These are phyloP conservation scores for Penicillium sp. DNA, from an alignment of 2,329 filamentous ascomycete species.

Conservation along the genomic window DNA sequence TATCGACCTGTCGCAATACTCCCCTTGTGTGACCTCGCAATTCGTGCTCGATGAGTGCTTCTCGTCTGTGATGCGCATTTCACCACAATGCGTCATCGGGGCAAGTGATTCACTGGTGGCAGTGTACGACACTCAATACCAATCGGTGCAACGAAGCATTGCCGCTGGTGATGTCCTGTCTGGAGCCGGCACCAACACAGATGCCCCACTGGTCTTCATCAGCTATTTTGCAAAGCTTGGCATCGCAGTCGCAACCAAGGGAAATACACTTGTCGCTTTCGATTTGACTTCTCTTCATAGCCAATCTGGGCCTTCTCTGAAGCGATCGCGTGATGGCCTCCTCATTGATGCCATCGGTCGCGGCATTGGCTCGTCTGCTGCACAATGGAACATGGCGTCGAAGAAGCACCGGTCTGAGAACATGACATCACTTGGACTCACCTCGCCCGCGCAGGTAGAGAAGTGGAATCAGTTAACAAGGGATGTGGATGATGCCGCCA, in stretches of 20 bases:
- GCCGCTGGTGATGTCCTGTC: conserved; percentile 29
- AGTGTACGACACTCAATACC: conserved; percentile 45
- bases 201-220: conserved; percentile 34
- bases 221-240: conserved; percentile 44
- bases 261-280: conserved; percentile 42
- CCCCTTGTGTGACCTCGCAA: conserved; percentile 35
- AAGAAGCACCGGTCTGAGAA: conserved; percentile 30
- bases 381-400: conserved; percentile 26
- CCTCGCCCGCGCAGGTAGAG: conserved; percentile 28
- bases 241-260: conserved; percentile 40
- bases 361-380: conserved; percentile 34
- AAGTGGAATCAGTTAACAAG: conserved; percentile 34
- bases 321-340: conserved; percentile 38
- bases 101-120: conserved; percentile 40
- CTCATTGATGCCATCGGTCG: conserved; percentile 42
- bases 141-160: conserved; percentile 43
- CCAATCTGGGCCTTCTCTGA: conserved; percentile 29
- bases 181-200: conserved; percentile 17
- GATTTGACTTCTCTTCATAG: conserved; percentile 37
- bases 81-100: conserved; percentile 40
- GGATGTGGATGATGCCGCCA: conserved; percentile 26
- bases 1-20: conserved; percentile 42
- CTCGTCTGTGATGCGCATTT: conserved; percentile 42
- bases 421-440: conserved; percentile 30
- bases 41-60: conserved; percentile 38